These are phyloP conservation scores for Volvariella surrecta DNA, from an alignment of 1,284 basidiomycete species.

Conservation along the genomic window DNA sequence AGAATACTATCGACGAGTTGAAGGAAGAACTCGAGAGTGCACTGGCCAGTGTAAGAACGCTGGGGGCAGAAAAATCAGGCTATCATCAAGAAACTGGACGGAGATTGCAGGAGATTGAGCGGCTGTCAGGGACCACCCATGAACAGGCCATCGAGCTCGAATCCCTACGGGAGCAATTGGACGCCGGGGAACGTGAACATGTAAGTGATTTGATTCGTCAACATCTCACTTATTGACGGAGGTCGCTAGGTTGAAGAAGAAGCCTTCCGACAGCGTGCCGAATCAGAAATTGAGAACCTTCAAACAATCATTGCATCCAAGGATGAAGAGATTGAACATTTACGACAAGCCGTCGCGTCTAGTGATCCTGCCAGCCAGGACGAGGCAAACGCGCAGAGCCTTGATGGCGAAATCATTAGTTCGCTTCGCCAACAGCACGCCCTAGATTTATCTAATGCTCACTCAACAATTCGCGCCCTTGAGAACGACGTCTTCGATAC, in stretches of 20 bases:
- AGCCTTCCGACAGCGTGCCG: slow-evolving; percentile 51
- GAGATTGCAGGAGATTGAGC: slow-evolving; percentile 44
- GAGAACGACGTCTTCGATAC: slow-evolving; percentile 70
- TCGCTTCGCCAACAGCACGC: slow-evolving; percentile 63
- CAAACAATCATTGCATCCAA: slow-evolving; percentile 47
- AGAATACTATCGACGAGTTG: slow-evolving; percentile 53
- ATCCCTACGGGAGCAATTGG: slow-evolving; percentile 38
- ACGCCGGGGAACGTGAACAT: slow-evolving; percentile 34
- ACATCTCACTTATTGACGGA: background rate
- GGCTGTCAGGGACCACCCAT: slow-evolving; percentile 32
- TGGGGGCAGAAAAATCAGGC: slow-evolving; percentile 51
- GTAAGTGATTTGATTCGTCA: slow-evolving; percentile 16
- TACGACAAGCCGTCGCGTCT: slow-evolving; percentile 33
- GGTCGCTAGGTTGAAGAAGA: slow-evolving; percentile 44
- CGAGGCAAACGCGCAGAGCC: slow-evolving; percentile 29
- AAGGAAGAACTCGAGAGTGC: slow-evolving; percentile 52
- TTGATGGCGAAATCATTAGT: slow-evolving; percentile 65
- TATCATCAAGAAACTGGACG: slow-evolving; percentile 45
- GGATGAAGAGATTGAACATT: slow-evolving; percentile 55
- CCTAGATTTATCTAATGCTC: slow-evolving; percentile 71
- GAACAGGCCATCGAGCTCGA: slow-evolving; percentile 43
- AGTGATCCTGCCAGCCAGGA: slow-evolving; percentile 22
- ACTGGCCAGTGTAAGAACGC: slow-evolving; percentile 36
- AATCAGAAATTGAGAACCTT: slow-evolving; percentile 59
- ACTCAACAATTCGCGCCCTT: slow-evolving; percentile 67